Evolutionary conservation across 108 stramenopile species (phyloP).

Genomic region (Aurantiochytrium sp.): DNA sequence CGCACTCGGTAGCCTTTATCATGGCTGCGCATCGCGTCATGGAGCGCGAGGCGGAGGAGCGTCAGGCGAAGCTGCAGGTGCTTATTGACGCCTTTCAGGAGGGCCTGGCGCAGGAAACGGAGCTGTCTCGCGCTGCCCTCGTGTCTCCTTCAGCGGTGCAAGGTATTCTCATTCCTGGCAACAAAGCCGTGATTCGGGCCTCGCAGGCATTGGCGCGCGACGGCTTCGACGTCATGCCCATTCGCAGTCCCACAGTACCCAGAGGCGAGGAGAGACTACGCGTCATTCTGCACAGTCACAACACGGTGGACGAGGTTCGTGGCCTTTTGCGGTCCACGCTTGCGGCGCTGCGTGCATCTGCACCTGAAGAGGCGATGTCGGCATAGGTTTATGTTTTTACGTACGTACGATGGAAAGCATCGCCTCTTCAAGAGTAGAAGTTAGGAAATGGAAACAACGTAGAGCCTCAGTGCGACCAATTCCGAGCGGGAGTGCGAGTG

Average conservation of each 20-base stretch:
- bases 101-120: background rate
- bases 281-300: constrained; percentile 80
- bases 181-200: constrained; percentile 54
- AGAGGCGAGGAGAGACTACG: constrained; percentile 81
- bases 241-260: constrained; percentile 84
- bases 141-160: constrained; percentile 79
- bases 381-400: background rate
- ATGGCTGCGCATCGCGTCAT: constrained; percentile 67
- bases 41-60: constrained; percentile 44
- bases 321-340: background rate
- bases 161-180: constrained; percentile 80
- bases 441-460: too few species aligned
- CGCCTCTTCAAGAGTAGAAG: too few species aligned
- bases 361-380: background rate
- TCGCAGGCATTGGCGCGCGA: constrained; percentile 45
- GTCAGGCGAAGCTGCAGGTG: constrained; percentile 38
- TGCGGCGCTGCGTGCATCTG: background rate
- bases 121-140: constrained; percentile 17
- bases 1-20: constrained; percentile 70
- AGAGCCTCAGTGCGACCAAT: too few species aligned
- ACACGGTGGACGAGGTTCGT: constrained; percentile 59
- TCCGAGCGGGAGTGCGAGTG: too few species aligned
- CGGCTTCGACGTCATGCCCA: constrained; percentile 74
- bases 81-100: constrained; percentile 22
- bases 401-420: too few species aligned